A percentile compares a stretch with the other conserved stretches of the same genome.
Conservation (phyloP, 2,329 filamentous ascomycete species). For the Fragosphaeria purpurea region DNA sequence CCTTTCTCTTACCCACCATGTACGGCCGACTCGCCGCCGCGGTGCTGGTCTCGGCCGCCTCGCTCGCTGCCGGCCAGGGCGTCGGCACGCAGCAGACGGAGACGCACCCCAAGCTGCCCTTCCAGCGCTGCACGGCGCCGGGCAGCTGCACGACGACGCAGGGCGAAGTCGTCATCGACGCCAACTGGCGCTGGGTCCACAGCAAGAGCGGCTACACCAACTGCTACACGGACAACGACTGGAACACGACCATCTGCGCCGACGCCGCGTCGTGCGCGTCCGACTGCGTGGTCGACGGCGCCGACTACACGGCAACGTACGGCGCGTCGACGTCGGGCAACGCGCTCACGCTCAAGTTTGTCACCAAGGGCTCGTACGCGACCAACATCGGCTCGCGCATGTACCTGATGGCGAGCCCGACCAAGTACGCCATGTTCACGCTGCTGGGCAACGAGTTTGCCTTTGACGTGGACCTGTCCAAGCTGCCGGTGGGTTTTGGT, state of each 20-base stretch:
- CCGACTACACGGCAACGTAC: constrained; percentile 40
- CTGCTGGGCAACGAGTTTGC: constrained; percentile 52
- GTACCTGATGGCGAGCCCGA: constrained; percentile 21
- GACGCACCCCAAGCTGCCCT: constrained; percentile 40
- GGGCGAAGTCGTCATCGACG: constrained; percentile 41
- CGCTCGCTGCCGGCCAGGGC: constrained; percentile 29
- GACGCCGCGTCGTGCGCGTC: constrained; percentile 38
- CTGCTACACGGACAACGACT: constrained; percentile 38
- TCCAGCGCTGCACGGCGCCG: constrained; percentile 36
- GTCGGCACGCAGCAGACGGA: constrained; percentile 36
- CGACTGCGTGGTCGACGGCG: constrained; percentile 47
- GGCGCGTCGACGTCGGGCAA: constrained; percentile 41
- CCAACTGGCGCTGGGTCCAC: constrained; percentile 51
- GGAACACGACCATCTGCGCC: constrained; percentile 37
- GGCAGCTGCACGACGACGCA: constrained; percentile 36
- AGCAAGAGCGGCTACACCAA: constrained; percentile 33
- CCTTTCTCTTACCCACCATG: not conserved
- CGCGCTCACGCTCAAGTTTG: constrained; percentile 36
- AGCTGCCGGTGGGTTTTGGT: constrained; percentile 23
- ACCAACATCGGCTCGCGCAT: constrained; percentile 27
- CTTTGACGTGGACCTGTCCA: constrained; percentile 55
- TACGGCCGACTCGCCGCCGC: not conserved
- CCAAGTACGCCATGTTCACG: constrained; percentile 37
- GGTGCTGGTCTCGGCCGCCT: not conserved
- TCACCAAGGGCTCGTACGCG: constrained; percentile 28